Conservation (phyloP, 371 early-diverging fungal genomes). For the Mucor saturninus region DNA sequence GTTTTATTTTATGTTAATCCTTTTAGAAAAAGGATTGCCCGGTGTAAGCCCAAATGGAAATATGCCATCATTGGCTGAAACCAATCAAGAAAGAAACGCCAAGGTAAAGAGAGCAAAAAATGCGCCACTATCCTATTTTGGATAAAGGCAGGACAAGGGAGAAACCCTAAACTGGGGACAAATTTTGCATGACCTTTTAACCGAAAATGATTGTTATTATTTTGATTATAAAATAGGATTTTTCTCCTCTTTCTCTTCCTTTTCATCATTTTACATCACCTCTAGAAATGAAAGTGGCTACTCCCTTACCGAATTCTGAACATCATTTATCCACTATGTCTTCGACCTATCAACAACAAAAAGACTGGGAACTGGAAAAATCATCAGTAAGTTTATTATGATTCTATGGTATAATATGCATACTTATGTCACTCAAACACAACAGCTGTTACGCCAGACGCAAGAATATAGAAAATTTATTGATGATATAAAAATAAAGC, state of each 20-base stretch:
- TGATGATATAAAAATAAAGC: slow-evolving; percentile 12
- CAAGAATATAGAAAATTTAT: slow-evolving; percentile 24
- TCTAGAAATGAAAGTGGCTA: slow-evolving; percentile 10
- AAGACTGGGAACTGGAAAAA: slow-evolving; percentile 43
- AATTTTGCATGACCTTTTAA: slow-evolving; percentile 8
- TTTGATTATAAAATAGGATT: slow-evolving; percentile 10
- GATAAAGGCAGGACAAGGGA: not conserved
- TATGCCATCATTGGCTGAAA: not conserved
- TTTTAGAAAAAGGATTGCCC: slow-evolving; percentile 5
- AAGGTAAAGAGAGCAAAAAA: slow-evolving; percentile 4
- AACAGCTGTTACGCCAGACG: slow-evolving; percentile 30
- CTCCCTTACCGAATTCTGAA: not conserved
- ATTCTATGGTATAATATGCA: not conserved
- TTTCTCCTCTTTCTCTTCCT: slow-evolving; percentile 14
- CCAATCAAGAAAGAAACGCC: not conserved
- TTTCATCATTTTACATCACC: slow-evolving; percentile 2
- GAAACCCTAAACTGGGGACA: no score
- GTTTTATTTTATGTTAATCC: no score
- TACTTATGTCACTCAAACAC: no score
- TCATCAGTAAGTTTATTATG: slow-evolving; percentile 9
- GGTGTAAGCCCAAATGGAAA: not conserved
- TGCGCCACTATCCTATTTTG: not conserved
- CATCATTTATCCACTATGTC: not conserved
- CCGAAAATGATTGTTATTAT: not conserved
- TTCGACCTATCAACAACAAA: slow-evolving; percentile 2